Evolutionary conservation across 1,284 basidiomycete genomes (phyloP).

Genomic region (Afroboletus lepidellus): DNA sequence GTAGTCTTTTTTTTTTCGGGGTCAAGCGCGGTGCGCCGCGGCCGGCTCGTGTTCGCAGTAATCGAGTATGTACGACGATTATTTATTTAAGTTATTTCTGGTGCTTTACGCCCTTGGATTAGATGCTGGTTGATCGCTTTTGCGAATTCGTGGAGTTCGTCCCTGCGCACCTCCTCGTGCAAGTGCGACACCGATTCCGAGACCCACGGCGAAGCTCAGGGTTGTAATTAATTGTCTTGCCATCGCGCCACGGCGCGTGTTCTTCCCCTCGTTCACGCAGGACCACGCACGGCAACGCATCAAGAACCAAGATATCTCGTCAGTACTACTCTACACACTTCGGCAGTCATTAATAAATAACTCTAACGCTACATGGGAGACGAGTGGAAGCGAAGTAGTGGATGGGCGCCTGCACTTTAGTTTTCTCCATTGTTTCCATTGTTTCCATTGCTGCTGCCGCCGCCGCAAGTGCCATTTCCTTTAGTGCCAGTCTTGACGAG

Average conservation of each 20-base stretch:
- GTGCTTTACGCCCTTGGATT: constrained; percentile 1
- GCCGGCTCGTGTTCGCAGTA: background rate
- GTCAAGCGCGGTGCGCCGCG: background rate
- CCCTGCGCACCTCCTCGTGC: background rate
- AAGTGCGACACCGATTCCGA: background rate
- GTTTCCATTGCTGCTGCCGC: background rate
- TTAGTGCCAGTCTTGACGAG: background rate
- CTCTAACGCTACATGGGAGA: constrained; percentile 12
- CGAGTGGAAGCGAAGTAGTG: background rate
- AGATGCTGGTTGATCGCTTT: background rate
- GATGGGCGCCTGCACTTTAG: background rate
- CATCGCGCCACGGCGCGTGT: background rate
- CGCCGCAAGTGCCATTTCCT: background rate
- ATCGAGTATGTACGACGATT: constrained; percentile 1
- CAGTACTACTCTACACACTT: constrained; percentile 5
- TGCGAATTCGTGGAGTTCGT: background rate
- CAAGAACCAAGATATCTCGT: background rate
- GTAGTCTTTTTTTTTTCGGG: background rate
- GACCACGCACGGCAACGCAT: background rate
- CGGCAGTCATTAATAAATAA: background rate
- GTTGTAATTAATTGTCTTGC: background rate
- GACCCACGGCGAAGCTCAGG: background rate
- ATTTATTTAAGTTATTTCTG: background rate
- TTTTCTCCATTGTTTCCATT: too few relatives aligned
- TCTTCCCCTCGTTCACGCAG: background rate